Percentiles rank a stretch among this genome's conserved stretches.
phyloP scores from a whole-genome alignment of 345 rosid species.

The Salix arbutifolia region DNA sequence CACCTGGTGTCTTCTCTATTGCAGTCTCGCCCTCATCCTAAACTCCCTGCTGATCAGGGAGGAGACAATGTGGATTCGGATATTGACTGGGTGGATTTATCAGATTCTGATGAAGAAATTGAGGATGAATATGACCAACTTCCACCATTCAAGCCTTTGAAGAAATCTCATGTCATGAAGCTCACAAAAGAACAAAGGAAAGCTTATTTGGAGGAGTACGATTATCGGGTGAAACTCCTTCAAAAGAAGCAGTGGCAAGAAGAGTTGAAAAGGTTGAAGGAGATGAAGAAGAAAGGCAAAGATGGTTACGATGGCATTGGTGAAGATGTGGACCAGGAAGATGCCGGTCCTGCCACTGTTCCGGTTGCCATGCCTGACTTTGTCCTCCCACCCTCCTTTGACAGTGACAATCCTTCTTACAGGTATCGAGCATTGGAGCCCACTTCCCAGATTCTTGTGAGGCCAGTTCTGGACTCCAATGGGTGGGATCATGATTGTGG shows the following conservation, averaged over 20 bases:
- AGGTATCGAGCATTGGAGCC: constrained; percentile 36
- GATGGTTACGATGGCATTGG: neutral
- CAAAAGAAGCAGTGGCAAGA: constrained; percentile 47
- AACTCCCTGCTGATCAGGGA: constrained; percentile 26
- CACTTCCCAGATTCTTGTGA: constrained; percentile 22
- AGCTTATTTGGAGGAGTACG: constrained; percentile 43
- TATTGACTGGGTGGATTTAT: constrained; percentile 26
- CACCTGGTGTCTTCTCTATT: constrained; percentile 46
- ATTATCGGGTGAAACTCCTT: constrained; percentile 40
- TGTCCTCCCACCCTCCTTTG: constrained; percentile 39
- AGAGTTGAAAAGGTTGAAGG: constrained; percentile 32
- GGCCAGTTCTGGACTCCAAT: constrained; percentile 38
- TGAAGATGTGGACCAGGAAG: constrained; percentile 23
- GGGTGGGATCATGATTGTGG: constrained; percentile 47
- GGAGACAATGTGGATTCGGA: constrained; percentile 29
- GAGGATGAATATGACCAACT: constrained; percentile 38
- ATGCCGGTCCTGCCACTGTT: constrained; percentile 19
- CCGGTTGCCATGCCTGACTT: constrained; percentile 35
- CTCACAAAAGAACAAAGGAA: constrained; percentile 41
- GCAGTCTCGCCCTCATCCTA: constrained; percentile 36
- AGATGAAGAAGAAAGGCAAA: constrained; percentile 30
- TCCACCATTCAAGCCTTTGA: constrained; percentile 46
- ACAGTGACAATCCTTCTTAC: constrained; percentile 31
- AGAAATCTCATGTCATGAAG: constrained; percentile 32
- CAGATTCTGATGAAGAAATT: constrained; percentile 28